Evolutionary conservation across 441 rosid genomes (phyloP).

Genomic region (Codiaeum variegatum): DNA sequence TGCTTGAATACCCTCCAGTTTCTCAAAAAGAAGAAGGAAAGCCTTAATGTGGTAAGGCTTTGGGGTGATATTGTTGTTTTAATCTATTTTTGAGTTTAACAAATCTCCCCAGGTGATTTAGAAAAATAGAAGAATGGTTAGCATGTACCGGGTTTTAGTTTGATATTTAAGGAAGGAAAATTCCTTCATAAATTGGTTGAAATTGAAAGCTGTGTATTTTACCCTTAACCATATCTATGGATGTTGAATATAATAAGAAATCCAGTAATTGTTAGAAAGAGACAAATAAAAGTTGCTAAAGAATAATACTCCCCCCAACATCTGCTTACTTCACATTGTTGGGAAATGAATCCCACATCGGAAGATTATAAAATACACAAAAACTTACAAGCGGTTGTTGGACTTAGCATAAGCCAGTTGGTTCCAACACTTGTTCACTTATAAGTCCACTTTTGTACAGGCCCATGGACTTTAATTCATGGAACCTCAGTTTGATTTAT

Average conservation of each 20-base stretch:
- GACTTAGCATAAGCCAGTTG: no score
- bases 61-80: slow-evolving; percentile 10
- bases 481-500: neutral
- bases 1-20: slow-evolving; percentile 97
- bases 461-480: no score
- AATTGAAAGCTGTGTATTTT: neutral
- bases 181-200: neutral
- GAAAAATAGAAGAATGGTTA: neutral
- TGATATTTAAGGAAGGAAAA: neutral
- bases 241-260: neutral
- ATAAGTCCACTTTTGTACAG: no score
- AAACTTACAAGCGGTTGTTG: no score
- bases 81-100: neutral
- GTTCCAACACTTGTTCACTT: no score
- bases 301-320: neutral
- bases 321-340: neutral
- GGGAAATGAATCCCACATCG: no score
- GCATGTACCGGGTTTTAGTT: neutral
- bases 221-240: neutral
- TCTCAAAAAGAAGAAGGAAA: slow-evolving; percentile 84
- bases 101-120: neutral
- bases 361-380: no score
- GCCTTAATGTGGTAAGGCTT: slow-evolving; percentile 72
- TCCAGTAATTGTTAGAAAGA: neutral
- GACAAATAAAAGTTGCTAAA: neutral